phyloP scores from a whole-genome alignment of 176 grass and related monocot species.

The Stipa capillata region DNA sequence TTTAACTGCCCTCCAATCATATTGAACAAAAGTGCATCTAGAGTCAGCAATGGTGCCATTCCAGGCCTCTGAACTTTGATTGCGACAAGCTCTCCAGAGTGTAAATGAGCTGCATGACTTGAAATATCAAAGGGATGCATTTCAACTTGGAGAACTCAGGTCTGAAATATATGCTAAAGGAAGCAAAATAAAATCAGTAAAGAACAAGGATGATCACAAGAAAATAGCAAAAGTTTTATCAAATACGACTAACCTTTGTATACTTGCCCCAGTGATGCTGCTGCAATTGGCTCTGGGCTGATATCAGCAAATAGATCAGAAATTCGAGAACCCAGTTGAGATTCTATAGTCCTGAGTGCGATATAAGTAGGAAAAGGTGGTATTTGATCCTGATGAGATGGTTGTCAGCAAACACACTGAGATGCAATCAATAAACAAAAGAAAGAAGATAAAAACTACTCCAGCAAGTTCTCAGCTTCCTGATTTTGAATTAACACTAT shows the following conservation, averaged over 20 bases:
- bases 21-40: constrained; percentile 92
- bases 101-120: constrained; percentile 99
- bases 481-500: not conserved
- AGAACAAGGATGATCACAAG: not conserved
- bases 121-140: constrained; percentile 93
- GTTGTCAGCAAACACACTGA: not conserved
- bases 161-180: constrained; percentile 26
- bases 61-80: constrained; percentile 98
- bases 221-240: constrained; percentile 4
- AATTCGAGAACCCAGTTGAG: constrained; percentile 67
- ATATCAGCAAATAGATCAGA: constrained; percentile 85
- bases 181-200: constrained; percentile 25
- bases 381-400: constrained; percentile 86
- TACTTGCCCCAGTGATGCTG: constrained; percentile 95
- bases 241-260: constrained; percentile 76
- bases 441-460: not conserved
- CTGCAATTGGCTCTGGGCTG: constrained; percentile 69
- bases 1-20: constrained; percentile 97
- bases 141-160: constrained; percentile 51
- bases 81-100: constrained; percentile 86
- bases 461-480: not conserved
- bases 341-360: constrained; percentile 79
- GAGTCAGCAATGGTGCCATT: constrained; percentile 71
- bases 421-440: not conserved
- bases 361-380: constrained; percentile 83